phyloP scores from a whole-genome alignment of 2,329 filamentous ascomycete species.

The Ceratocystis colombiana region DNA sequence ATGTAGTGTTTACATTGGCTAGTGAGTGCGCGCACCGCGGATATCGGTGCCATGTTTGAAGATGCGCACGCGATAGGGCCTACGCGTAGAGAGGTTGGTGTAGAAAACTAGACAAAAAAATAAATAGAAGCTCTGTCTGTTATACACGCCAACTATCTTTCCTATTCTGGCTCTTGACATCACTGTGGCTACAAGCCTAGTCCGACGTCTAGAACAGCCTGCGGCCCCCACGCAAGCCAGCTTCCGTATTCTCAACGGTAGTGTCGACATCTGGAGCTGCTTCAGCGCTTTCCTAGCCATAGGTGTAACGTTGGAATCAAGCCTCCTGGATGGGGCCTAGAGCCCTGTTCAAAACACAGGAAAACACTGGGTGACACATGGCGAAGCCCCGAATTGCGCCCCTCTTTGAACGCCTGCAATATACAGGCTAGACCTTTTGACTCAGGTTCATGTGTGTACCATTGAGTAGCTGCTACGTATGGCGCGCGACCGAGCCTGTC shows the following conservation, averaged over 20 bases:
- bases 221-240: background rate
- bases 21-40: too few species aligned
- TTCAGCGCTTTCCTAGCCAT: background rate
- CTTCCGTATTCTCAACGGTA: background rate
- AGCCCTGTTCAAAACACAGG: background rate
- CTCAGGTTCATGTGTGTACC: background rate
- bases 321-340: background rate
- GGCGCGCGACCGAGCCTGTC: background rate
- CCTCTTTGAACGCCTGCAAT: background rate
- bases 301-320: background rate
- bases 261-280: background rate
- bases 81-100: too few species aligned
- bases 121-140: background rate
- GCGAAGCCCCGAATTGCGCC: constrained; percentile 3
- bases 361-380: background rate
- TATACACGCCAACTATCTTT: background rate
- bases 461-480: background rate
- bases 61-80: too few species aligned
- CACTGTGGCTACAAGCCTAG: background rate
- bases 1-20: too few species aligned
- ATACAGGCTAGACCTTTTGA: background rate
- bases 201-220: constrained; percentile 1
- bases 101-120: too few species aligned
- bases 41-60: too few species aligned
- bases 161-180: background rate